A percentile compares a stretch with the other conserved stretches of the same genome.
Evolutionary conservation across 148 eudicot species (phyloP).

Genomic region (Selenicereus undatus): DNA sequence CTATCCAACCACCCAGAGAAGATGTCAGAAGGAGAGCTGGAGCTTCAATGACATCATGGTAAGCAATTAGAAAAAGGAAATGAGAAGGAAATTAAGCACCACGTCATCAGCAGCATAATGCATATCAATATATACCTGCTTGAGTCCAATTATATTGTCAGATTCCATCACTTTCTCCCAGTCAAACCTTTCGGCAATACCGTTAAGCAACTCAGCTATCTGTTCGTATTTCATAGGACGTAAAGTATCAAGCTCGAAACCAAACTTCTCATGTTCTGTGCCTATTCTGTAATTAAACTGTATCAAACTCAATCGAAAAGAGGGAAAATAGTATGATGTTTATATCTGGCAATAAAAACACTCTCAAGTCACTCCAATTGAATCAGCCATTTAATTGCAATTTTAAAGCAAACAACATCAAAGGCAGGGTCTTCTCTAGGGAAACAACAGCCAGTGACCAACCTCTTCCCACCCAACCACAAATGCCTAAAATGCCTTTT

Average conservation of each 20-base stretch:
- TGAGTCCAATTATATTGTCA: constrained; percentile 88
- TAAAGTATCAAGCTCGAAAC: constrained; percentile 77
- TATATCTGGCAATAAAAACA: not conserved
- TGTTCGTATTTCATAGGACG: constrained; percentile 88
- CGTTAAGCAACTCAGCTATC: constrained; percentile 82
- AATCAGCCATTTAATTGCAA: not conserved
- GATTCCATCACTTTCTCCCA: constrained; percentile 98
- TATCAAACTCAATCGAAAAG: not conserved
- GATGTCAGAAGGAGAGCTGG: not conserved
- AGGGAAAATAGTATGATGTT: not conserved
- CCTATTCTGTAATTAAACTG: constrained; percentile 69
- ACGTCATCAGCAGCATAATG: constrained; percentile 13
- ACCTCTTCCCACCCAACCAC: not conserved
- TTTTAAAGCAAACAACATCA: not conserved
- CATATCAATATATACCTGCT: constrained; percentile 55
- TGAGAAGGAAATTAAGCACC: not conserved
- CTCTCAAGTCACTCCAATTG: not conserved
- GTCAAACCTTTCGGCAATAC: constrained; percentile 93
- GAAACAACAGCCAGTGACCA: not conserved
- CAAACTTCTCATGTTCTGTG: constrained; percentile 98
- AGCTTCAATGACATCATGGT: not conserved
- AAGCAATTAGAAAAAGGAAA: constrained; percentile 1
- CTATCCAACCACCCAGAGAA: not conserved
- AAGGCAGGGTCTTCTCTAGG: not conserved
- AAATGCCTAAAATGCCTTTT: no score